A percentile compares a stretch with the other conserved stretches of the same genome.
Conservation (phyloP, 164 flowering plant genomes). For the Chimonanthus praecox region DNA sequence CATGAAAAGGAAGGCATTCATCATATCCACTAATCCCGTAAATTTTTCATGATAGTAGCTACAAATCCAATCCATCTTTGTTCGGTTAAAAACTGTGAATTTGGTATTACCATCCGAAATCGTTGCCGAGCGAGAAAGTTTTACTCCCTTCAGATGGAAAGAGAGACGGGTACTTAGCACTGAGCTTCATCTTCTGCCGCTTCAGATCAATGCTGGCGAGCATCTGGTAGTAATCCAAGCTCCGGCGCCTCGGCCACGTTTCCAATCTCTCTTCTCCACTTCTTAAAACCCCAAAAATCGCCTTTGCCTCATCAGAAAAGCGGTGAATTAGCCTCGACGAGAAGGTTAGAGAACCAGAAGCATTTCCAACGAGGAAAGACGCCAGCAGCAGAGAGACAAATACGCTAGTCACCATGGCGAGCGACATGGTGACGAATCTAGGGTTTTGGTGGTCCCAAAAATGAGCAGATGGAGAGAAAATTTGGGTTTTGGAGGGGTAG, state of each 20-base stretch:
- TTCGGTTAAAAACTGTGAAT: not conserved
- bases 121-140: slow-evolving; percentile 62
- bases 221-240: slow-evolving; percentile 45
- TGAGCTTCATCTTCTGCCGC: slow-evolving; percentile 70
- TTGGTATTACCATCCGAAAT: slow-evolving; percentile 67
- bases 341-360: slow-evolving; percentile 15
- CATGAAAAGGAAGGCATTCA: too few relatives aligned
- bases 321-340: slow-evolving; percentile 67
- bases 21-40: too few relatives aligned
- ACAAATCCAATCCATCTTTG: too few relatives aligned
- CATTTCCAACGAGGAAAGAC: slow-evolving; percentile 6
- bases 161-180: slow-evolving; percentile 36
- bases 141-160: slow-evolving; percentile 73
- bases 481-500: not conserved
- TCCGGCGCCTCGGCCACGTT: slow-evolving; percentile 43
- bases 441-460: slow-evolving; percentile 2
- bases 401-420: not conserved
- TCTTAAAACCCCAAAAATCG: slow-evolving; percentile 20
- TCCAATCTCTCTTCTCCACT: slow-evolving; percentile 11
- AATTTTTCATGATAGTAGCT: too few relatives aligned
- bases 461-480: not conserved
- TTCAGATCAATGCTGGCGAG: slow-evolving; percentile 49
- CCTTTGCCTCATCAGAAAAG: slow-evolving; percentile 65
- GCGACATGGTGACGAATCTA: not conserved
- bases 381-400: slow-evolving; percentile 4